Base-by-base conservation (phyloP, 495 filamentous ascomycete genomes). In the Neurospora sp. region DNA sequence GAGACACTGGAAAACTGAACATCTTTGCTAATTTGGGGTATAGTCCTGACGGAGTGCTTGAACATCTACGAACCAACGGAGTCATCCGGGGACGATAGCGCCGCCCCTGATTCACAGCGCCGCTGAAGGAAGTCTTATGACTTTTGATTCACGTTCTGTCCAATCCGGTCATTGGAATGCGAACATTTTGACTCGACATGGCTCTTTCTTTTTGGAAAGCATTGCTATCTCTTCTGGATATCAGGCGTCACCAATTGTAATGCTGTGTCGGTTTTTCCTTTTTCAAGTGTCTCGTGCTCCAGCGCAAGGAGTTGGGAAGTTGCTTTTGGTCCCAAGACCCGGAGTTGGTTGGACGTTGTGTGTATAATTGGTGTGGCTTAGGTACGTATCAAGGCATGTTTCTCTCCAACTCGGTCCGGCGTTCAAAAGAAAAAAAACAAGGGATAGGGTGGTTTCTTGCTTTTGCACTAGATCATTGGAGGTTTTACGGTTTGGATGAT, bases 21-120 rank as follows among this genome's bases (percentile, higher is more conserved):
- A 40, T 18, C 23, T 7, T 20, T 44, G 31, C 69, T 71, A 40
- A 70, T 35, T 35, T 37, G 14, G 23, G 54, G 11, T 42, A 38
- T 75, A 93, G 91, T 91, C 72, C 79, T 93, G n/a, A 83, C 80
- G 35, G 88, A 90, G 82, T 93, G 90, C 74, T 81, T 92, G 40
- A 90, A 92, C 77, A 80, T 92, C 48, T 85, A 86, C 75, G 84
- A 85, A 18, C 54, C 80, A 40, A 77, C 81, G 37, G 77, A 83
- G 69, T 77, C 82, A 27, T 79, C 80, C 20, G 77, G 79, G n/a
- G 73, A 75, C 31, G 74, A 73, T 11, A 42, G 48, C 20, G 72
- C 12, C 73, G 72, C 20, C 79, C 74, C 8, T 69, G 75, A 27
- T 77, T 72, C 71, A 37, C 42, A 70, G 35, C 46, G 31, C 23